Percentiles rank a stretch among this genome's conserved stretches.
phyloP scores from a whole-genome alignment of 495 filamentous ascomycete species.

The Hypoxylon cercidicola region DNA sequence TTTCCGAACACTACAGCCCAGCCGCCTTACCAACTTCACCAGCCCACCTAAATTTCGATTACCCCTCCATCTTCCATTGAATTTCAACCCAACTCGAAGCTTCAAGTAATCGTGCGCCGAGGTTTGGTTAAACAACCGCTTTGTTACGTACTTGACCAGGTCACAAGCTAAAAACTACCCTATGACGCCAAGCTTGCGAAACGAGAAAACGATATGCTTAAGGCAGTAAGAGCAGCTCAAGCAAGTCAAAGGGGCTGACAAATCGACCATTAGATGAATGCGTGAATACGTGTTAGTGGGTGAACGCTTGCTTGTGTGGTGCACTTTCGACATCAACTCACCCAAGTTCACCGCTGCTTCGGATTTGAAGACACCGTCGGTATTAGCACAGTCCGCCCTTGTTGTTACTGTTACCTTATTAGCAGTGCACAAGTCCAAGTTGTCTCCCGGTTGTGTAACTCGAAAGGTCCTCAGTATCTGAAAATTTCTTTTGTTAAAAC shows the following conservation, averaged over 20 bases:
- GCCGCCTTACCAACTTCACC: conserved; percentile 11
- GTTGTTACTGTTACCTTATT: too few species aligned
- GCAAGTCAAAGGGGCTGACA: too few species aligned
- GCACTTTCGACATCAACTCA: background rate
- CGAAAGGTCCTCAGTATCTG: background rate
- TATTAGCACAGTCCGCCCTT: too few species aligned
- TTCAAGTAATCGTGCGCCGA: conserved; percentile 18
- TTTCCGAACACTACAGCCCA: background rate
- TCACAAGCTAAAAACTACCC: too few species aligned
- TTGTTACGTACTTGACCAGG: conserved; percentile 3
- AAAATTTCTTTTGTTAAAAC: background rate
- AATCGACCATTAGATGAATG: background rate
- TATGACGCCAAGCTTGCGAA: too few species aligned
- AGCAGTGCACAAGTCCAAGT: background rate
- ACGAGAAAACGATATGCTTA: too few species aligned
- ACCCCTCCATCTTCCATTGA: too few species aligned
- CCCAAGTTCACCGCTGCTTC: conserved; percentile 38
- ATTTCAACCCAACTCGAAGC: conserved; percentile 21
- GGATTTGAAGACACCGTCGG: conserved; percentile 13
- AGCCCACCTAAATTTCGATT: conserved; percentile 15
- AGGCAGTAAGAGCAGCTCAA: too few species aligned
- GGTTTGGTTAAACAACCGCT: conserved; percentile 22
- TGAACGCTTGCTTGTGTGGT: background rate
- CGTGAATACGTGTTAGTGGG: background rate
- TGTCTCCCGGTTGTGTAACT: conserved; percentile 11